Conservation (phyloP, 163 green algal genomes). For the Scenedesmus sp. region DNA sequence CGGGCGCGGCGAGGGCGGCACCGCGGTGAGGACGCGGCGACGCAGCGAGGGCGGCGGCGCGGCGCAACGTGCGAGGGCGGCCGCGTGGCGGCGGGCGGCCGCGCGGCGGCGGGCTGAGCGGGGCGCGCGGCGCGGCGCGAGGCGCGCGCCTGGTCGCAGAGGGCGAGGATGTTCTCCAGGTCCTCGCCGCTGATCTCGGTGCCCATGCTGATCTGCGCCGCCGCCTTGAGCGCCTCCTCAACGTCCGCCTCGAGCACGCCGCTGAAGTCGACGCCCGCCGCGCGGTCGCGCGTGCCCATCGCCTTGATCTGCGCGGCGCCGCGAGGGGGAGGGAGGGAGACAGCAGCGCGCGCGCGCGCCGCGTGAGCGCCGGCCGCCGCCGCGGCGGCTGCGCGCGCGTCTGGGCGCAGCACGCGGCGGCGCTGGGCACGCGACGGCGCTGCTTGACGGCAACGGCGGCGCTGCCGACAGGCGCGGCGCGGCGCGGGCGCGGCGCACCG, state of each 20-base stretch:
- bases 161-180: conserved; percentile 88
- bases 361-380: background rate
- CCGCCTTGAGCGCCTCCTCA: conserved; percentile 93
- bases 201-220: conserved; percentile 96
- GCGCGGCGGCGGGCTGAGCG: background rate
- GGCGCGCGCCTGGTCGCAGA: conserved; percentile 83
- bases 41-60: background rate
- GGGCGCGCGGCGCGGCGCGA: no score
- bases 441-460: no score
- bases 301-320: conserved; percentile 71
- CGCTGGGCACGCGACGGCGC: no score
- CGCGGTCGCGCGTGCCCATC: conserved; percentile 90
- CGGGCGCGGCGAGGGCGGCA: no score
- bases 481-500: conserved; percentile 46
- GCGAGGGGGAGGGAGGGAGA: background rate
- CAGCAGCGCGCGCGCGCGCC: background rate
- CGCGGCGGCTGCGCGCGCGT: background rate
- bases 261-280: conserved; percentile 88
- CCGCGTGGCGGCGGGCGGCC: background rate
- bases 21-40: background rate
- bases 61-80: background rate
- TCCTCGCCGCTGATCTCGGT: conserved; percentile 96
- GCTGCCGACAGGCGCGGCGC: no score
- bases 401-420: no score
- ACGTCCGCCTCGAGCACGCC: conserved; percentile 93